Evolutionary conservation across 768 basidiomycete genomes (phyloP).

Genomic region (Podaxis sp.): DNA sequence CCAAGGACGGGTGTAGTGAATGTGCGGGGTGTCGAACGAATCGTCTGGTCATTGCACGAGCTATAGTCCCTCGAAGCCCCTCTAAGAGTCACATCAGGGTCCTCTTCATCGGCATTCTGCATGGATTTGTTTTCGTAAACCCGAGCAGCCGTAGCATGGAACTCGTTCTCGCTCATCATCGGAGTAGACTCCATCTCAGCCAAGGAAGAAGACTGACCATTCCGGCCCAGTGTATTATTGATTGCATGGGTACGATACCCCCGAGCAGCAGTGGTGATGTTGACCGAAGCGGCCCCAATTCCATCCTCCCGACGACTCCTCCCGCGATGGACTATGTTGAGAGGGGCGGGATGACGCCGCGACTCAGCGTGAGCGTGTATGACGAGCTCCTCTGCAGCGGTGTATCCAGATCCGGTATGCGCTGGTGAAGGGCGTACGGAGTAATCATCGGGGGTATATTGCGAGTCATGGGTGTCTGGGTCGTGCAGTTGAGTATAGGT

Average conservation of each 20-base stretch:
- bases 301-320: slow-evolving; percentile 23
- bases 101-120: slow-evolving; percentile 4
- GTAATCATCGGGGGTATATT: slow-evolving; percentile 29
- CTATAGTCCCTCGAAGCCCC: slow-evolving; percentile 16
- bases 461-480: slow-evolving; percentile 12
- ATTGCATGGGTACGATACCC: slow-evolving; percentile 40
- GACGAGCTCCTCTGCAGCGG: slow-evolving; percentile 67
- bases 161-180: slow-evolving; percentile 31
- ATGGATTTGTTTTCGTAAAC: slow-evolving; percentile 16
- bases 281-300: slow-evolving; percentile 23
- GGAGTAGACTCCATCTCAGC: slow-evolving; percentile 18
- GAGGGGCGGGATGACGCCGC: slow-evolving; percentile 34
- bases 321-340: slow-evolving; percentile 30
- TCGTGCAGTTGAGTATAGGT: neutral
- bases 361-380: slow-evolving; percentile 53
- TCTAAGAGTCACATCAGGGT: slow-evolving; percentile 14
- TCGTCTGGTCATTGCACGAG: slow-evolving; percentile 3
- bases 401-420: slow-evolving; percentile 52
- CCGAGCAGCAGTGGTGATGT: slow-evolving; percentile 40
- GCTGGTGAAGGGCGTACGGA: slow-evolving; percentile 23
- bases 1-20: slow-evolving; percentile 18
- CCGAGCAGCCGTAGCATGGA: slow-evolving; percentile 26
- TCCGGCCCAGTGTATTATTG: slow-evolving; percentile 4
- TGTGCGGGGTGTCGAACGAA: slow-evolving; percentile 16
- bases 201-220: slow-evolving; percentile 15